Conservation (phyloP, 1,139 yeast species). For the Suhomyces atakaporum region DNA sequence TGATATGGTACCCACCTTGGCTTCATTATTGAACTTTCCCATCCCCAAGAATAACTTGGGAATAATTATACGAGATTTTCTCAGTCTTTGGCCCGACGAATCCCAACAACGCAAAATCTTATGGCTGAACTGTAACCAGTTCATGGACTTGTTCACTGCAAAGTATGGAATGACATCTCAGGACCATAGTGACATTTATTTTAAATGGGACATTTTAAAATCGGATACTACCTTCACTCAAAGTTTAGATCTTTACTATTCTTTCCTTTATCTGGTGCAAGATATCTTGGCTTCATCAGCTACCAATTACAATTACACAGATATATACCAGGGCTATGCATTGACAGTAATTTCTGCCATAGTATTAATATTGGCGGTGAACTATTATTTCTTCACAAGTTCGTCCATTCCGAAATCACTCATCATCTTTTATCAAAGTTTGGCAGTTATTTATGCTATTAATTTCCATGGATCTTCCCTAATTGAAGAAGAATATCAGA, state of each 20-base stretch:
- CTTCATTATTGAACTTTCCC: constrained; percentile 73
- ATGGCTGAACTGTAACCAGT: constrained; percentile 64
- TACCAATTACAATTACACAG: constrained; percentile 65
- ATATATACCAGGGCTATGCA: constrained; percentile 51
- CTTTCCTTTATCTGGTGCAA: constrained; percentile 54
- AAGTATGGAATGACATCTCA: constrained; percentile 21
- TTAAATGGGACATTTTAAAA: constrained; percentile 16
- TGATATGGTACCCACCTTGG: constrained; percentile 84
- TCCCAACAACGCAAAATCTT: constrained; percentile 43
- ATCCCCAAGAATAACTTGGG: constrained; percentile 89
- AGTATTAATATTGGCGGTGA: constrained; percentile 19
- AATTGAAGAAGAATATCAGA: constrained; percentile 95
- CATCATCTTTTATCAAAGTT: constrained; percentile 26
- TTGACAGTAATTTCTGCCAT: constrained; percentile 26
- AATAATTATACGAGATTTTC: constrained; percentile 57
- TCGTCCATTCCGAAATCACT: constrained; percentile 15
- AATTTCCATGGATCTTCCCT: constrained; percentile 86
- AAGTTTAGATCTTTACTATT: constrained; percentile 25
- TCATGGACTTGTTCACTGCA: constrained; percentile 38
- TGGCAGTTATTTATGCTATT: constrained; percentile 50
- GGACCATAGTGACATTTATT: constrained; percentile 11
- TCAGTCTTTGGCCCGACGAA: constrained; percentile 51
- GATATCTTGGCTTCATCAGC: constrained; percentile 61
- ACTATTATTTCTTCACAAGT: constrained; percentile 19
- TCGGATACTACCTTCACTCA: not conserved